These are phyloP conservation scores for Noccaea bulbosa DNA, from an alignment of 345 rosid genomes.

Conservation along the genomic window DNA sequence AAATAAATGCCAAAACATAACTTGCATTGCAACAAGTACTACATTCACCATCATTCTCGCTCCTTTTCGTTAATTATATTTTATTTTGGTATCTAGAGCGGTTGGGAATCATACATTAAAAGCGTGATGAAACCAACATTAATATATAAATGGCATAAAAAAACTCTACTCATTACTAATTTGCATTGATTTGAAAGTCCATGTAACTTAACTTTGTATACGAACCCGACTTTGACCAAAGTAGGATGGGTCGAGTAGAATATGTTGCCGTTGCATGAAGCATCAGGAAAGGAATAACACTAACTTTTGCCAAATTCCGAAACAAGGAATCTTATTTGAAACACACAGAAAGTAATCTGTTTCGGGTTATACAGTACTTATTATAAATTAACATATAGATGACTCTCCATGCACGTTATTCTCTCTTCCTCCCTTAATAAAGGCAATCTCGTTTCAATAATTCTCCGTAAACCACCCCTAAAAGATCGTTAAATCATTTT, in stretches of 20 bases:
- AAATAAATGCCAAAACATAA: constrained; percentile 38
- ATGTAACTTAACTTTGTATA: too few relatives aligned
- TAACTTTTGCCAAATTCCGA: constrained; percentile 30
- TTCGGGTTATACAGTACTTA: background rate
- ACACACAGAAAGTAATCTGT: constrained; percentile 1
- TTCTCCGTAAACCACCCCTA: background rate
- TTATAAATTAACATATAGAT: background rate
- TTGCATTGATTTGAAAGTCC: too few relatives aligned
- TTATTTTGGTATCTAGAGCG: background rate
- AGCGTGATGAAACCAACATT: too few relatives aligned
- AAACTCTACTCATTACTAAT: too few relatives aligned
- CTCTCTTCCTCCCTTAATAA: constrained; percentile 10
- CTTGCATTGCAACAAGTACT: constrained; percentile 41
- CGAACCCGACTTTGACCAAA: too few relatives aligned
- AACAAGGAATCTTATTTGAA: constrained; percentile 30
- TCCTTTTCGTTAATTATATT: background rate
- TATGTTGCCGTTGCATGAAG: constrained; percentile 20
- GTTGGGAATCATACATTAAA: too few relatives aligned
- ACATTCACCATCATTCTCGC: background rate
- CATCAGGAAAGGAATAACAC: constrained; percentile 38
- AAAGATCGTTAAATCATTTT: background rate
- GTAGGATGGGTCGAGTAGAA: too few relatives aligned
- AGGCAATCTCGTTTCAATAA: constrained; percentile 11
- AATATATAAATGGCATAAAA: too few relatives aligned
- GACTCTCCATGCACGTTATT: constrained; percentile 41